Evolutionary conservation across 2,329 filamentous ascomycete species (phyloP).

Genomic region (Fusarium bactridioides): DNA sequence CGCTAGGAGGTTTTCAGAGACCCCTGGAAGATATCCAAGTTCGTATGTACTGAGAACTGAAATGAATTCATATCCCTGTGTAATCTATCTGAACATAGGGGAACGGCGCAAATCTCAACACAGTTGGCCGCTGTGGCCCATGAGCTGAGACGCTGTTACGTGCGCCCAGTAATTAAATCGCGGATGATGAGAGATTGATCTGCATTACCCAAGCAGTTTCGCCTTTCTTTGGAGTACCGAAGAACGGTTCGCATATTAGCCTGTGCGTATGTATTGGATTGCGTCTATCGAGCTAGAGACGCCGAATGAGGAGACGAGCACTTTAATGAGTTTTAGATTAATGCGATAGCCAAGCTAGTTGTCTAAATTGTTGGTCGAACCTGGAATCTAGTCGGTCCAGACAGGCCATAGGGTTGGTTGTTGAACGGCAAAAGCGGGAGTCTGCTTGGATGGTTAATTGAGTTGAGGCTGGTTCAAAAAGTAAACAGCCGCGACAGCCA

Average conservation of each 20-base stretch:
- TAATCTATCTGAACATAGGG: conserved; percentile 24
- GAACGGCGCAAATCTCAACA: conserved; percentile 1
- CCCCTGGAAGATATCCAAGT: conserved; percentile 22
- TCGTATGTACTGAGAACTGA: conserved; percentile 25
- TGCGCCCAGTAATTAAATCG: conserved; percentile 8
- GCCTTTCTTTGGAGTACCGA: conserved; percentile 2
- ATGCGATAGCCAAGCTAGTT: neutral
- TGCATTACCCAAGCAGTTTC: neutral
- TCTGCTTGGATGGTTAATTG: conserved; percentile 1
- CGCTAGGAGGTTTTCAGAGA: conserved; percentile 2
- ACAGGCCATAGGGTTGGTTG: conserved; percentile 1
- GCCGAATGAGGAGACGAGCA: neutral
- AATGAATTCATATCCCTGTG: conserved; percentile 24
- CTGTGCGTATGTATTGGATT: conserved; percentile 22
- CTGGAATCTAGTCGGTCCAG: neutral
- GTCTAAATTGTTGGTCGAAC: neutral
- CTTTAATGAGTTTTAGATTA: conserved; percentile 14
- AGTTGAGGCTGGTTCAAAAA: neutral
- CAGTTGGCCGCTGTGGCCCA: conserved; percentile 18
- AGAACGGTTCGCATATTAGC: conserved; percentile 20
- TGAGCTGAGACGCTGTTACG: neutral
- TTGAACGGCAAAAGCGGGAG: conserved; percentile 32
- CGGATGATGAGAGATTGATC: conserved; percentile 8
- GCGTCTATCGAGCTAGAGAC: neutral
- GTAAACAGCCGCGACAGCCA: conserved; percentile 32